Evolutionary conservation across 768 basidiomycete genomes (phyloP).

Genomic region (Russula griseocarnosa): DNA sequence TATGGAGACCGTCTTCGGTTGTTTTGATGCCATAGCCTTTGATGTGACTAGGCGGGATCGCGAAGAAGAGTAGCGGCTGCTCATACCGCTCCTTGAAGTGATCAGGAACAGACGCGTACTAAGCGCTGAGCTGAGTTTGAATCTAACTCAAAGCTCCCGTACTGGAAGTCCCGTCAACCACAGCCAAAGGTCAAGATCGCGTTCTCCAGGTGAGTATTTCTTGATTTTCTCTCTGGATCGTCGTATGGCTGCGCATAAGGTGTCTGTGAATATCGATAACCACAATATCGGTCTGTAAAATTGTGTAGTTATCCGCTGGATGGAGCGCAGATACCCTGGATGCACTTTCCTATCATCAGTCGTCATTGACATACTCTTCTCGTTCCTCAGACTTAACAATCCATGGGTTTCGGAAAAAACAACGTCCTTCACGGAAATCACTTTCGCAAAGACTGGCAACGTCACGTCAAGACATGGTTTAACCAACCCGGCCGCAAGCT

Average conservation of each 20-base stretch:
- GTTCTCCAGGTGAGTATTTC: conserved; percentile 38
- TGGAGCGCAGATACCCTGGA: conserved; percentile 18
- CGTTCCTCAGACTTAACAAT: conserved; percentile 40
- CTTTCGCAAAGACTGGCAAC: conserved; percentile 99
- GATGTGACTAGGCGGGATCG: conserved; percentile 52
- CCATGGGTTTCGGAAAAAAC: conserved; percentile 77
- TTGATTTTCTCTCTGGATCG: conserved; percentile 11
- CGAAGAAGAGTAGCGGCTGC: conserved; percentile 80
- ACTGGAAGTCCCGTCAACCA: conserved; percentile 1
- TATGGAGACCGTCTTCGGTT: conserved; percentile 46
- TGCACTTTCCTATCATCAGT: conserved; percentile 5
- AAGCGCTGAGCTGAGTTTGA: conserved; percentile 18
- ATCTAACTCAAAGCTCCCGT: conserved; percentile 18
- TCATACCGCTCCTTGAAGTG: conserved; percentile 91
- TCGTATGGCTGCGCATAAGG: not conserved
- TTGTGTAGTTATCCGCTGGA: conserved; percentile 25
- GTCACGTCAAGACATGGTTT: conserved; percentile 95
- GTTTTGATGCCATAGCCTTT: conserved; percentile 28
- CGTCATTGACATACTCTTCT: conserved; percentile 26
- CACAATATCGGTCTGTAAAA: not conserved
- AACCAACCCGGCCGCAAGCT: conserved; percentile 98
- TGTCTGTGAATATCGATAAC: not conserved
- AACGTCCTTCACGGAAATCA: conserved; percentile 93
- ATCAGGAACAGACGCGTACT: not conserved
- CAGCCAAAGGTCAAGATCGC: conserved; percentile 34